Base-by-base conservation (phyloP, 2,329 filamentous ascomycete genomes). In the Calonectria pauciramosa region DNA sequence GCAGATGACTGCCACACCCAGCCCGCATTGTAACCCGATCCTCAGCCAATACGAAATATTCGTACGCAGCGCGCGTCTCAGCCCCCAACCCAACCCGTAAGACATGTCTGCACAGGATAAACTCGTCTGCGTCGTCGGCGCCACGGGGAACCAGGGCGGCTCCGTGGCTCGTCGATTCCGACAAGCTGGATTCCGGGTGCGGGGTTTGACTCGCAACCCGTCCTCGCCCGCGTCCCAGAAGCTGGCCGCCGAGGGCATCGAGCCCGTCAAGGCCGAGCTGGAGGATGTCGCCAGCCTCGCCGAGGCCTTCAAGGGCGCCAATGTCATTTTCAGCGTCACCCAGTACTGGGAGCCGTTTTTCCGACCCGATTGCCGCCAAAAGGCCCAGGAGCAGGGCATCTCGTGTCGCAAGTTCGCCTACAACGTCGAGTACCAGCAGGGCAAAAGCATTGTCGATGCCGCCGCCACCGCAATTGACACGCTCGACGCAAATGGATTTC, bases 301-400 rank as follows among this genome's bases (percentile, higher is more conserved):
- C 60, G 52, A 77, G 0, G 87, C 86, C 0, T 89, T 90, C 70
- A 47, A 76, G 3, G 87, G 86, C 10, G 89, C 89, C 23, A 86
- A 88, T 72, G 79, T 87, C 71, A 90, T 92, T 73, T 92, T 91
- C 82, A 85, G 86, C 74, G 87, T 90, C 65, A 92, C 90, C 0
- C 87, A 91, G 75, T 91, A 89, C 82, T 91, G 88, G 87, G 87
- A 89, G 69, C 85, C 86, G 3, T 90, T 90, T 78, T 86, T 87
- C 79, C 83, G 86, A 3, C 84, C 86, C 0, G 86, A 88, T 74
- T 86, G 84, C 73, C 85, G 86, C 16, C 78, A 82, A 28, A 83
- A 83, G 66, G 87, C 86, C 3, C 72, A 79, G 5, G 83, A 84
- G 38, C 77, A 82, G 16, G 87, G 86, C 7, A 81, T 89, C 20